A percentile compares a stretch with the other conserved stretches of the same genome.
Evolutionary conservation across 345 rosid genomes (phyloP).

Genomic region (Cochlearia excelsa): DNA sequence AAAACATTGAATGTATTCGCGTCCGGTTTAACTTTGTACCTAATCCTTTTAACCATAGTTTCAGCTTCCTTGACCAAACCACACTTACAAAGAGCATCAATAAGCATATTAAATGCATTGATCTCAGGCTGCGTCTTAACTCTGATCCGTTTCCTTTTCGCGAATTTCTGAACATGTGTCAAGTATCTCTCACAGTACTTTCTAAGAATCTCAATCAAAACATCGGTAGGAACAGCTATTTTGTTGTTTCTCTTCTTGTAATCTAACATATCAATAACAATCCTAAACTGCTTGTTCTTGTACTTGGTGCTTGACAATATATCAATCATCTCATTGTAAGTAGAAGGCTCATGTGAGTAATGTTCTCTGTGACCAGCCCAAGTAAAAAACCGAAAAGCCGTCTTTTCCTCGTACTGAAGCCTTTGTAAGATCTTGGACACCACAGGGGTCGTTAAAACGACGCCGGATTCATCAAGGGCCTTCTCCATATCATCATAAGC

Average conservation of each 20-base stretch:
- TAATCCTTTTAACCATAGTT: conserved; percentile 53
- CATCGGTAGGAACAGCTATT: conserved; percentile 53
- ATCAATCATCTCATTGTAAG: conserved; percentile 76
- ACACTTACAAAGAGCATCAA: conserved; percentile 88
- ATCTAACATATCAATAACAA: conserved; percentile 79
- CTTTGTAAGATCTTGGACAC: conserved; percentile 60
- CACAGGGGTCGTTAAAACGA: conserved; percentile 52
- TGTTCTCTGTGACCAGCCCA: conserved; percentile 66
- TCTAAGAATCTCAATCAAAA: conserved; percentile 53
- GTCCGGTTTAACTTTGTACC: conserved; percentile 57
- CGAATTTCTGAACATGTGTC: conserved; percentile 85
- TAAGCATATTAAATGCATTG: conserved; percentile 72
- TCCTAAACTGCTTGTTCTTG: conserved; percentile 70
- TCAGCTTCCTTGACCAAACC: conserved; percentile 71
- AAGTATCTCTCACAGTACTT: conserved; percentile 67
- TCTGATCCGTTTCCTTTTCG: conserved; percentile 77
- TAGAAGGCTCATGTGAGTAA: conserved; percentile 60
- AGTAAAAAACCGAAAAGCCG: conserved; percentile 71
- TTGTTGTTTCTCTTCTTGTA: conserved; percentile 68
- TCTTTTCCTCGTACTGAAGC: conserved; percentile 73
- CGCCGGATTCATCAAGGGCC: conserved; percentile 52
- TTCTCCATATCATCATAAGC: conserved; percentile 54
- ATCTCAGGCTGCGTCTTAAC: conserved; percentile 88
- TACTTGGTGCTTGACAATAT: conserved; percentile 78
- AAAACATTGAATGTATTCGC: conserved; percentile 63